Base-by-base conservation (phyloP, 2,329 filamentous ascomycete genomes). In the Periconia sp. region DNA sequence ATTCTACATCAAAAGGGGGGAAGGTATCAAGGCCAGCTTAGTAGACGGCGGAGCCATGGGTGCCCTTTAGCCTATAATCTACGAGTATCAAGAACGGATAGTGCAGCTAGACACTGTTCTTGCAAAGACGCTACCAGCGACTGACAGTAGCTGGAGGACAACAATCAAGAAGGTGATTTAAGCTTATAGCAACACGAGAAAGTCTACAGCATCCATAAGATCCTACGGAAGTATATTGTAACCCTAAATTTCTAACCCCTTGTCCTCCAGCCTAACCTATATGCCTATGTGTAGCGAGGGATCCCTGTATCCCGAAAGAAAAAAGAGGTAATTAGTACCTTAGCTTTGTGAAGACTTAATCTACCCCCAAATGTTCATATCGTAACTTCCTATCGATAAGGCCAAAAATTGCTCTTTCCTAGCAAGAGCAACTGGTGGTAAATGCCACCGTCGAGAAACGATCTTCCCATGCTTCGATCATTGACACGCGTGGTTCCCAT, bases 51-150 rank as follows among this genome's bases (percentile, higher is more conserved):
- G 34, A 22, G n/a, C 39, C 6, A 30, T 16, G 30, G 32, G 30
- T 12, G 50, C 43, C 16, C 46, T 50, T 16, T 2, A 47, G 32
- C 43, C 43, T 43, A 43, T 43, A 17, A 37, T 50, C 18, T 33
- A 13, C 34, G 50, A 41, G 28, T 53, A 43, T 26, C n/a, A 28
- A 2, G 46, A 50, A 38, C 46, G 45, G 34, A 33, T 53, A 30
- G 25, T 17, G 39, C 43, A 45, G 40, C 46, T 53, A 35, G 40
- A 53, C 31, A 31, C 40, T 18, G 48, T 50, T 18, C 40, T 53
- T 31, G 30, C 13, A 11, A 53, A 48, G 25, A 46, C 36, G 17
- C 33, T 54, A 30, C 51, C 48, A 29, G 33, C 37, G 26, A 22
- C 25, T 3, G 43, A 39, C 16, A 48, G 49, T 28, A 49, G 43